A percentile compares a stretch with the other conserved stretches of the same genome.
Evolutionary conservation across 2,329 filamentous ascomycete genomes (phyloP).

Genomic region (Pseudogymnoascus sp.): DNA sequence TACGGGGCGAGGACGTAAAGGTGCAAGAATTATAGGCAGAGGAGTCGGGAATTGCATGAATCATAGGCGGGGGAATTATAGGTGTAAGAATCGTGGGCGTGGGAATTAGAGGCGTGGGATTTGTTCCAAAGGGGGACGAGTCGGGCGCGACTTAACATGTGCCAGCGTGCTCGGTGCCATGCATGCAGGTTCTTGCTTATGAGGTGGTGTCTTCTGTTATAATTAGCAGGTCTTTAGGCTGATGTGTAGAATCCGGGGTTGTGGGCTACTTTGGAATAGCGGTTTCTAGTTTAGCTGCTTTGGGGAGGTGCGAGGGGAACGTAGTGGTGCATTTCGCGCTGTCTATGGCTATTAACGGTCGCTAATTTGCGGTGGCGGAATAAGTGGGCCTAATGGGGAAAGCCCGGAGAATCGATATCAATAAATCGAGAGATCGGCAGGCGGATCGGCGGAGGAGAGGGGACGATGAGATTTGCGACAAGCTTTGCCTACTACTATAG

Average conservation of each 20-base stretch:
- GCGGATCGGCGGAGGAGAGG: background rate
- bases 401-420: background rate
- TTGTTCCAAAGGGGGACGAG: background rate
- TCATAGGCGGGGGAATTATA: background rate
- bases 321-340: background rate
- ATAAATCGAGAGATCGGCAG: slow-evolving; percentile 1
- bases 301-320: background rate
- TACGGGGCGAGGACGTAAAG: background rate
- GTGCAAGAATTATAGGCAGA: background rate
- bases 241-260: slow-evolving; percentile 1
- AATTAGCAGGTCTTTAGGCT: slow-evolving; percentile 6
- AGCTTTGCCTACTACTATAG: background rate
- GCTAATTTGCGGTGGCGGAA: slow-evolving; percentile 6
- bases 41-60: background rate
- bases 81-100: background rate
- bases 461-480: background rate
- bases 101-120: background rate
- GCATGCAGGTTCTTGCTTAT: background rate
- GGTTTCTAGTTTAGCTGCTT: background rate
- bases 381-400: background rate
- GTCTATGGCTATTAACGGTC: background rate
- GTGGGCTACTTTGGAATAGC: background rate
- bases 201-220: background rate
- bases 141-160: background rate
- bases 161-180: background rate